Percentiles rank a stretch among this genome's conserved stretches.
phyloP scores from a whole-genome alignment of 2,329 filamentous ascomycete species.

The Gaeumannomyces tritici region DNA sequence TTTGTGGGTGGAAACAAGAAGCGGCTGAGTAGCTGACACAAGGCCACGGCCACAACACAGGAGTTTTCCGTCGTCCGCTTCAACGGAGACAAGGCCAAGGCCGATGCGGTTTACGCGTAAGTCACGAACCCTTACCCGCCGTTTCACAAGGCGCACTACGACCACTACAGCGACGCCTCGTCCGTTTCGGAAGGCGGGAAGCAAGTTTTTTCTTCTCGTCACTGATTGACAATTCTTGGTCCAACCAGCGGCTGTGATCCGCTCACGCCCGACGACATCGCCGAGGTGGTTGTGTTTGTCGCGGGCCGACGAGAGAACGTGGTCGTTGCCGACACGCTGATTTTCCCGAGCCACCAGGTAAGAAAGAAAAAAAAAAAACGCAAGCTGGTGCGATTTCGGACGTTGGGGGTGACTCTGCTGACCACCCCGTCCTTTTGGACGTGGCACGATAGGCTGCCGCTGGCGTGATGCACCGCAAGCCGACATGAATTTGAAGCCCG shows the following conservation, averaged over 20 bases:
- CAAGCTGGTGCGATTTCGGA: background rate
- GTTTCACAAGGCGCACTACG: background rate
- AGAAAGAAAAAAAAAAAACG: background rate
- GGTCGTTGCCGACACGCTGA: slow-evolving; percentile 75
- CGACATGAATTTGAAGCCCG: background rate
- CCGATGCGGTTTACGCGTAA: slow-evolving; percentile 79
- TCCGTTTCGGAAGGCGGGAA: background rate
- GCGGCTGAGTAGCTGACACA: background rate
- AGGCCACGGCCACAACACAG: slow-evolving; percentile 21
- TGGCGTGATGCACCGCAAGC: slow-evolving; percentile 20
- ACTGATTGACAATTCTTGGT: background rate
- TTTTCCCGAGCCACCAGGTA: slow-evolving; percentile 83
- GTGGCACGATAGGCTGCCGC: slow-evolving; percentile 16
- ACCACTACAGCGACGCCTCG: too few relatives aligned
- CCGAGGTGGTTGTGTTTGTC: slow-evolving; percentile 80
- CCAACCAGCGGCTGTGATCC: slow-evolving; percentile 60
- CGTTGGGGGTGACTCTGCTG: background rate
- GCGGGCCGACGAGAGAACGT: slow-evolving; percentile 82
- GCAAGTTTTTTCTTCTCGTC: background rate
- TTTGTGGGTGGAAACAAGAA: too few relatives aligned
- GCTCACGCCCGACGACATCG: slow-evolving; percentile 82
- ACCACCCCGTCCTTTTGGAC: background rate
- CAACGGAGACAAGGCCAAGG: slow-evolving; percentile 80
- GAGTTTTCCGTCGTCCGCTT: slow-evolving; percentile 87
- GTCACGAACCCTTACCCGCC: slow-evolving; percentile 16